These are phyloP conservation scores for Hanseniaspora uvarum DNA, from an alignment of 1,139 yeast genomes.

Conservation along the genomic window DNA sequence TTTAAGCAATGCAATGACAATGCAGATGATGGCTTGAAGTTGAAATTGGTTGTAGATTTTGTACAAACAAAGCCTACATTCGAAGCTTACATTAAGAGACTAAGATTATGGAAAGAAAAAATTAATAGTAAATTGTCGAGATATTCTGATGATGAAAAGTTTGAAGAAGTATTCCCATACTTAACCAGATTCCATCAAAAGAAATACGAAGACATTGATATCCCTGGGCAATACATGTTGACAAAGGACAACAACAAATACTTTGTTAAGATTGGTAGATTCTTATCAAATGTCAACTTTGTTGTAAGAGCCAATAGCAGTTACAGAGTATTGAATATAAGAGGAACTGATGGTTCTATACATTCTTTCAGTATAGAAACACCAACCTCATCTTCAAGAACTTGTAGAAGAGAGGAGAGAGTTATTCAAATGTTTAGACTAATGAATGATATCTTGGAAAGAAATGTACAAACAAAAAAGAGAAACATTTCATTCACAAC, in stretches of 20 bases:
- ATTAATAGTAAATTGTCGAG: slow-evolving; percentile 86
- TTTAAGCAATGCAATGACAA: slow-evolving; percentile 88
- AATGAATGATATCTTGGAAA: slow-evolving; percentile 67
- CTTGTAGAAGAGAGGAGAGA: slow-evolving; percentile 91
- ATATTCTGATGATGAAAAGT: slow-evolving; percentile 55
- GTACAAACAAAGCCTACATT: slow-evolving; percentile 80
- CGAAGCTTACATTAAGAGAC: slow-evolving; percentile 71
- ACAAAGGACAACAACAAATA: slow-evolving; percentile 77
- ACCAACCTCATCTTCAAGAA: slow-evolving; percentile 97
- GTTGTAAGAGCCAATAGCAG: slow-evolving; percentile 91
- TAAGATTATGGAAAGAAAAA: slow-evolving; percentile 87
- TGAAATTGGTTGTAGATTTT: slow-evolving; percentile 87
- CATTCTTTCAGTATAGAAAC: slow-evolving; percentile 94
- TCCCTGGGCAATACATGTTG: slow-evolving; percentile 88
- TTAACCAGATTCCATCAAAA: slow-evolving; percentile 96
- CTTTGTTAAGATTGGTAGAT: slow-evolving; percentile 85
- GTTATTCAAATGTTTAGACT: slow-evolving; percentile 84
- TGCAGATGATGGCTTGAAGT: slow-evolving; percentile 76
- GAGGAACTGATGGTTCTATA: slow-evolving; percentile 87
- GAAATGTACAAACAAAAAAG: slow-evolving; percentile 78
- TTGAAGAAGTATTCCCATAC: slow-evolving; percentile 89
- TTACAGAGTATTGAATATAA: slow-evolving; percentile 74
- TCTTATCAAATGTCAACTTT: slow-evolving; percentile 78
- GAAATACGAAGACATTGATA: slow-evolving; percentile 92
- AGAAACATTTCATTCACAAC: slow-evolving; percentile 77